Conservation (phyloP, 2,329 filamentous ascomycete genomes). For the Beauveria bassiana region DNA sequence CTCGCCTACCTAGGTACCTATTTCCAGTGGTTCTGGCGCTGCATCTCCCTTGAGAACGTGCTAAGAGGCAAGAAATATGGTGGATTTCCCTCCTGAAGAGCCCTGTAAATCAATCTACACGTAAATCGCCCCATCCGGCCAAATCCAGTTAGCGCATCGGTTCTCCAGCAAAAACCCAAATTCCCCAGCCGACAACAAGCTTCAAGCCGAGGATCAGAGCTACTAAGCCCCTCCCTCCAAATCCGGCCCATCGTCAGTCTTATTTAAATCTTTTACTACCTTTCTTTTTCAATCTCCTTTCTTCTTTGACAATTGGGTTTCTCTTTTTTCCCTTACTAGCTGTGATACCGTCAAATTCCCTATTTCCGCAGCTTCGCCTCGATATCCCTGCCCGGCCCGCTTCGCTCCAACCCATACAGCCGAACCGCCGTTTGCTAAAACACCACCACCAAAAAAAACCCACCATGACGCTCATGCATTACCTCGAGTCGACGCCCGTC, state of each 20-base stretch:
- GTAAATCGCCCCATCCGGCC: neutral
- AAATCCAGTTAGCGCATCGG: neutral
- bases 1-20: no score
- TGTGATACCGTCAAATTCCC: neutral
- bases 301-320: neutral
- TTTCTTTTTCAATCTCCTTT: neutral
- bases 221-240: slow-evolving; percentile 4
- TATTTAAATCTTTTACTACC: neutral
- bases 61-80: neutral
- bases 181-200: neutral
- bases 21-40: neutral
- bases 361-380: neutral
- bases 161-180: neutral
- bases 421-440: neutral
- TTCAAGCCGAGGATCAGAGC: slow-evolving; percentile 2
- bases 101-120: neutral
- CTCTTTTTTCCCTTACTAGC: neutral
- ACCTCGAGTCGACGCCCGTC: slow-evolving; percentile 14
- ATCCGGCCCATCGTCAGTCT: neutral
- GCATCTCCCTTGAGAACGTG: neutral
- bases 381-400: neutral
- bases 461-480: neutral
- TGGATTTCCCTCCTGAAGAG: neutral
- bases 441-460: neutral
- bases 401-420: neutral